Evolutionary conservation across 768 basidiomycete species (phyloP), one percentile per base, ranked within the genome.

Genomic region (Tephrocybe sp.): DNA sequence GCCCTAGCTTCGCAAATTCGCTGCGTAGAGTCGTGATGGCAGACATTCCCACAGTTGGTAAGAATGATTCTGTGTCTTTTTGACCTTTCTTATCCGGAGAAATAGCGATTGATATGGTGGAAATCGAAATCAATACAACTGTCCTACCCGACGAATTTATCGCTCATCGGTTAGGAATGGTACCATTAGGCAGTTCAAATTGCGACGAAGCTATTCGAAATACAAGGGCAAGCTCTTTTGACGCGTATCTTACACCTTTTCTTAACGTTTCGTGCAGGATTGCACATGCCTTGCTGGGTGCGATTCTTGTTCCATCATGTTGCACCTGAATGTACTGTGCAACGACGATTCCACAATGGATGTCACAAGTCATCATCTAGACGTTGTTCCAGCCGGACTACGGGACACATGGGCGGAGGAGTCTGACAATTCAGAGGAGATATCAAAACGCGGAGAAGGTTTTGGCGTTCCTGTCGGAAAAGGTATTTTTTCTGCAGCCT

Each of bases 131-230:
- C 49, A 99, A 99, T 67, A 93, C 92, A 4, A 85, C 91, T 1
- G 95, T 97, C 3, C 72, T 99, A 17, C 92, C 95, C 2, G 97
- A 99, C 69, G 97, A 99, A 72, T 97, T 94, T 72, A 88, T 99
- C 54, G 92, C 94, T 0, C 97, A 99, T 68, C 83, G 97, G 45
- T 76, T 99, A 26, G 97, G 97, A 19, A 88, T 97, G 83, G 78
- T 99, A 23, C 97, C 97, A 7, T 75, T 99, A 19, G 75, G 87
- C 45, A 95, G 92, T 68, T 75, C 83, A 34, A 90, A 89, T 57
- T 95, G 92, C 59, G 91, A 93, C 54, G 90, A 92, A 62, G 90
- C 83, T 17, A 89, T 98, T 67, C 78, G 85, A 54, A 87, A 87
- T 60, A 85, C 84, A 45, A 76, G 87, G 64, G 89, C 85, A 59